phyloP scores from a whole-genome alignment of 2,329 filamentous ascomycete species.

The Trichoderma guizhouense region DNA sequence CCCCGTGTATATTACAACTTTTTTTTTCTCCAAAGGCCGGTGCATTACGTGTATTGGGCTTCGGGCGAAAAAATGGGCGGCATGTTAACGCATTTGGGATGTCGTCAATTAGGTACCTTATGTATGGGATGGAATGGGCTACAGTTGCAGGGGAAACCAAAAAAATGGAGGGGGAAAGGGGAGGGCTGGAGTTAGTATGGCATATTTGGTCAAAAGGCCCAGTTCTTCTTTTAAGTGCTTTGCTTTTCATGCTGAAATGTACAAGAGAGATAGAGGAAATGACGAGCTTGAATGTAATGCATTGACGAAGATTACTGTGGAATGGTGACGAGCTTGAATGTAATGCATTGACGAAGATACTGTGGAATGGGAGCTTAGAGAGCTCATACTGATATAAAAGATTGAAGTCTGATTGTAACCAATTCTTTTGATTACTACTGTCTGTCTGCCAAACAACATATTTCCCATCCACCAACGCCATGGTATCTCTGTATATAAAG shows the following conservation, averaged over 20 bases:
- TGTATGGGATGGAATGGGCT: conserved; percentile 7
- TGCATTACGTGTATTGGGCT: conserved; percentile 11
- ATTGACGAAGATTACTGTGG: not conserved
- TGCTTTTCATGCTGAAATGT: conserved; percentile 30
- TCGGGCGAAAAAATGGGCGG: conserved; percentile 6
- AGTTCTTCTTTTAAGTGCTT: not conserved
- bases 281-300: conserved; percentile 13
- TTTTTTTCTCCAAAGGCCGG: conserved; percentile 3
- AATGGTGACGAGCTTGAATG: conserved; percentile 9
- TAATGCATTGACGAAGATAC: not conserved
- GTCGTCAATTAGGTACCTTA: not conserved
- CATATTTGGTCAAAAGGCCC: conserved; percentile 9
- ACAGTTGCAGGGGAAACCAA: conserved; percentile 15
- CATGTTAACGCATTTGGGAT: conserved; percentile 3
- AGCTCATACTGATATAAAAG: not conserved
- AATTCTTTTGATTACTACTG: not conserved
- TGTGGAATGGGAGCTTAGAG: not conserved
- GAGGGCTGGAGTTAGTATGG: not conserved
- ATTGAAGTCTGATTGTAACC: not conserved
- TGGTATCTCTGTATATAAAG: conserved; percentile 19
- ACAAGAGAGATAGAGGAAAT: conserved; percentile 32
- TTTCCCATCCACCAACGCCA: conserved; percentile 15
- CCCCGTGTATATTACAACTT: conserved; percentile 12
- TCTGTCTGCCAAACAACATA: not conserved
- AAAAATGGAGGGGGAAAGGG: not conserved